A percentile compares a stretch with the other conserved stretches of the same genome.
Evolutionary conservation across 2,329 filamentous ascomycete species (phyloP).

Genomic region (Microdochium paspali): DNA sequence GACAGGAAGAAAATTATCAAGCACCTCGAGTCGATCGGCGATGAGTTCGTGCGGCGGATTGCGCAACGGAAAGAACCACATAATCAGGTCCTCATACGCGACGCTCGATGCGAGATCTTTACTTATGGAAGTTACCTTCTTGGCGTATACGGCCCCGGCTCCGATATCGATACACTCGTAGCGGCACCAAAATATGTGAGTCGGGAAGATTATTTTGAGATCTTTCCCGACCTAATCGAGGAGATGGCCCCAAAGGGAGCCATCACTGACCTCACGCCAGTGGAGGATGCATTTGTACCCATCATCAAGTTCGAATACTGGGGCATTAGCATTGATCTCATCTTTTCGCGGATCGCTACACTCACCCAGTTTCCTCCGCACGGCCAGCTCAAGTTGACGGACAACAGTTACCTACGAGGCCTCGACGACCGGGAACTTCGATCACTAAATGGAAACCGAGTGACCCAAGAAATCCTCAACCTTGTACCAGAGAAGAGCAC

Average conservation of each 20-base stretch:
- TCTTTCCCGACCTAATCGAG: conserved; percentile 73
- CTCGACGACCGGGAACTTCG: conserved; percentile 80
- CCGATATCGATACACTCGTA: conserved; percentile 95
- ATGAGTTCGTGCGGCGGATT: conserved; percentile 80
- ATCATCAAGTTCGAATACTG: conserved; percentile 95
- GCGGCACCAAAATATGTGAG: conserved; percentile 84
- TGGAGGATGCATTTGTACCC: conserved; percentile 86
- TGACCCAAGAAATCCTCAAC: conserved; percentile 84
- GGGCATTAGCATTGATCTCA: conserved; percentile 89
- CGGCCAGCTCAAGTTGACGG: conserved; percentile 64
- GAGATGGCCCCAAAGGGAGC: conserved; percentile 68
- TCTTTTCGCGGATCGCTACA: conserved; percentile 68
- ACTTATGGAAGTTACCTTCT: conserved; percentile 94
- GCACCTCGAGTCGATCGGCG: conserved; percentile 68
- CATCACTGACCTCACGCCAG: conserved; percentile 75
- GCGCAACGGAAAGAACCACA: conserved; percentile 62
- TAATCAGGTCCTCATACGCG: conserved; percentile 68
- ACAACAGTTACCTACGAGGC: conserved; percentile 77
- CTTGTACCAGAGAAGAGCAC: conserved; percentile 84
- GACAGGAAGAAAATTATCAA: conserved; percentile 61
- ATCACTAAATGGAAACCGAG: conserved; percentile 86
- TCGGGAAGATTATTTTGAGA: conserved; percentile 83
- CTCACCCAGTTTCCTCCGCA: conserved; percentile 60
- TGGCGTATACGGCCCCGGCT: conserved; percentile 88
- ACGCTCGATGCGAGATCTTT: conserved; percentile 85